These are phyloP conservation scores for Pichia sporocuriosa DNA, from an alignment of 805 yeast species.

Conservation along the genomic window DNA sequence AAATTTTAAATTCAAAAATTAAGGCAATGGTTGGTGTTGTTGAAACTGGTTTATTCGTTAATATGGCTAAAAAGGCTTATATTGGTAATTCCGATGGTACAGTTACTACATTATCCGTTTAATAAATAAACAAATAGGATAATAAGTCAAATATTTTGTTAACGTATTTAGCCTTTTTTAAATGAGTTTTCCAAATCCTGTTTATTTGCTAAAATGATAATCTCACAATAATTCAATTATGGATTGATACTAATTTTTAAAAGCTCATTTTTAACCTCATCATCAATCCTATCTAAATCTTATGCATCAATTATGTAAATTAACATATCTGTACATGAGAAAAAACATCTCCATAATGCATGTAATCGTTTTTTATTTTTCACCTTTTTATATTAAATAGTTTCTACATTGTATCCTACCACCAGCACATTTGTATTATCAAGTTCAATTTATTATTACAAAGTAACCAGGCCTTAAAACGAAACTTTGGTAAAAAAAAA, in stretches of 20 bases:
- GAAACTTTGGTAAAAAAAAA: too few species aligned
- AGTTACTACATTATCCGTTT: constrained; percentile 32
- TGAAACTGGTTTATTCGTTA: constrained; percentile 85
- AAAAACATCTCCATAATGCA: constrained; percentile 93
- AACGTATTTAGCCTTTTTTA: too few species aligned
- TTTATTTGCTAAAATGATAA: constrained; percentile 83
- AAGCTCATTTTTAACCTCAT: constrained; percentile 72
- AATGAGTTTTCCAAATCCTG: constrained; percentile 70
- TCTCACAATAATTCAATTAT: constrained; percentile 71
- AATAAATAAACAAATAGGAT: too few species aligned
- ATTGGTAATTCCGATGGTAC: constrained; percentile 82
- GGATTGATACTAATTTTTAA: constrained; percentile 74
- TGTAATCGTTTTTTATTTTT: constrained; percentile 88
- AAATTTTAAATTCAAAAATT: constrained; percentile 52
- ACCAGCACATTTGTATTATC: constrained; percentile 85
- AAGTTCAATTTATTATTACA: too few species aligned
- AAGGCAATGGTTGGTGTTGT: constrained; percentile 86
- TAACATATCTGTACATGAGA: constrained; percentile 86
- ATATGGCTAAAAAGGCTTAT: constrained; percentile 72
- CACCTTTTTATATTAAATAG: constrained; percentile 60
- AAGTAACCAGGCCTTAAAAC: too few species aligned
- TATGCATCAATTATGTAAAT: constrained; percentile 86
- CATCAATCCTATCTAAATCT: constrained; percentile 62
- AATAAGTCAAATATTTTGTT: too few species aligned
- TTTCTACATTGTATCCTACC: constrained; percentile 84